These are phyloP conservation scores for Globisporangium cylindrosporum DNA, from an alignment of 352 stramenopile genomes.

Conservation along the genomic window DNA sequence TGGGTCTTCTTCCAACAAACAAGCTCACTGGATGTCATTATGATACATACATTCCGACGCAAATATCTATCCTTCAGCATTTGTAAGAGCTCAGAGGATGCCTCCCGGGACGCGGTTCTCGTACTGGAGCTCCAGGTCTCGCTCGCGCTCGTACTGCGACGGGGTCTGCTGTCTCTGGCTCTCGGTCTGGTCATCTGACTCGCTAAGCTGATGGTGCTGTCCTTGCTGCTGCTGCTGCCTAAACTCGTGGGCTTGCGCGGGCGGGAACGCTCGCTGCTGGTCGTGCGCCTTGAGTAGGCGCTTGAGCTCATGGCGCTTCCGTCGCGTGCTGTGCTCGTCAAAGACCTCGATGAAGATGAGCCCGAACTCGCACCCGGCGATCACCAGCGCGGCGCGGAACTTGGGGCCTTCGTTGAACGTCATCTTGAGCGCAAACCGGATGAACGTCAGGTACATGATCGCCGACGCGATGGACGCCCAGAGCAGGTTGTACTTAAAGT, in stretches of 20 bases:
- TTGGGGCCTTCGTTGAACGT: slow-evolving; percentile 54
- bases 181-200: slow-evolving; percentile 8
- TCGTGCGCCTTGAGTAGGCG: slow-evolving; percentile 37
- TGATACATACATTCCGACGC: background rate
- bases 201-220: background rate
- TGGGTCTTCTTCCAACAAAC: background rate
- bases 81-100: slow-evolving; percentile 30
- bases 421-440: slow-evolving; percentile 61
- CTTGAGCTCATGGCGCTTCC: slow-evolving; percentile 59
- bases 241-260: background rate
- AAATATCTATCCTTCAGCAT: background rate
- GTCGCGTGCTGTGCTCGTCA: slow-evolving; percentile 56
- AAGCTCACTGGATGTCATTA: background rate
- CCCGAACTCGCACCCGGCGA: slow-evolving; percentile 58
- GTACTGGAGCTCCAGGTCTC: slow-evolving; percentile 19
- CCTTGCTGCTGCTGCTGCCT: background rate
- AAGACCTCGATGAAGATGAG: slow-evolving; percentile 75
- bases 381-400: slow-evolving; percentile 57
- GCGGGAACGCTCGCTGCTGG: slow-evolving; percentile 23
- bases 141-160: slow-evolving; percentile 16
- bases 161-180: slow-evolving; percentile 25
- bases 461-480: slow-evolving; percentile 52
- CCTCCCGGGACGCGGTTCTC: slow-evolving; percentile 22
- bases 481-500: slow-evolving; percentile 85
- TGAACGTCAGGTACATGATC: slow-evolving; percentile 48